These are phyloP conservation scores for Trichoderma gracile DNA, from an alignment of 2,329 filamentous ascomycete genomes.

Conservation along the genomic window DNA sequence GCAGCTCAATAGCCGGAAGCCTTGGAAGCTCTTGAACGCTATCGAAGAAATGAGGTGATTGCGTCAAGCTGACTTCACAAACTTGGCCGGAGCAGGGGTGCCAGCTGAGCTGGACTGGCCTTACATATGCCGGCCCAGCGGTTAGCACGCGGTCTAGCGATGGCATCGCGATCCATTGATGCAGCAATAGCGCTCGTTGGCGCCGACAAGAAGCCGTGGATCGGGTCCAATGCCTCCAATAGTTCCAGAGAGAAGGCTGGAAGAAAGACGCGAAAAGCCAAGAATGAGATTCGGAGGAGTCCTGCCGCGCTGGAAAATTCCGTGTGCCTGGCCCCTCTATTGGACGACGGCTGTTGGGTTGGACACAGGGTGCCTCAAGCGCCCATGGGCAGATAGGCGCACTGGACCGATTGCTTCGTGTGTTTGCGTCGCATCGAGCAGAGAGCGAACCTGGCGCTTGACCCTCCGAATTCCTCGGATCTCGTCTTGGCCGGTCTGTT, in stretches of 20 bases:
- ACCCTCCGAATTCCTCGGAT: background rate
- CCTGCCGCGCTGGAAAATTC: background rate
- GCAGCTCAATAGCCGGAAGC: background rate
- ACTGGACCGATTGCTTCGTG: background rate
- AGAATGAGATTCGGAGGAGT: background rate
- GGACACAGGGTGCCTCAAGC: background rate
- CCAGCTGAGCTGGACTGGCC: conserved; percentile 9
- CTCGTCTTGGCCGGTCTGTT: background rate
- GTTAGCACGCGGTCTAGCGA: conserved; percentile 6
- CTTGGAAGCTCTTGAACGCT: background rate
- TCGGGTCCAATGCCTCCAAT: conserved; percentile 1
- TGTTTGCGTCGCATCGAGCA: background rate
- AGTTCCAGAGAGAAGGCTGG: background rate
- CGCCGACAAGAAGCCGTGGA: conserved; percentile 9
- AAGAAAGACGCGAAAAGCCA: background rate
- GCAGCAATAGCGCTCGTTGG: conserved; percentile 22
- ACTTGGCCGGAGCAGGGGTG: conserved; percentile 1
- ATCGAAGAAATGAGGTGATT: conserved; percentile 20
- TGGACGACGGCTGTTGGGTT: conserved; percentile 6
- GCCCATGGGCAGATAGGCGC: background rate
- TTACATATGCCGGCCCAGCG: conserved; percentile 15
- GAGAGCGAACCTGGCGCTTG: background rate
- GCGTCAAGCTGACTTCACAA: conserved; percentile 6
- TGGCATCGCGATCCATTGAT: conserved; percentile 14
- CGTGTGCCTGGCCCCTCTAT: background rate